Evolutionary conservation across 306 rosid genomes (phyloP).

Genomic region (Coriaria nepalensis): DNA sequence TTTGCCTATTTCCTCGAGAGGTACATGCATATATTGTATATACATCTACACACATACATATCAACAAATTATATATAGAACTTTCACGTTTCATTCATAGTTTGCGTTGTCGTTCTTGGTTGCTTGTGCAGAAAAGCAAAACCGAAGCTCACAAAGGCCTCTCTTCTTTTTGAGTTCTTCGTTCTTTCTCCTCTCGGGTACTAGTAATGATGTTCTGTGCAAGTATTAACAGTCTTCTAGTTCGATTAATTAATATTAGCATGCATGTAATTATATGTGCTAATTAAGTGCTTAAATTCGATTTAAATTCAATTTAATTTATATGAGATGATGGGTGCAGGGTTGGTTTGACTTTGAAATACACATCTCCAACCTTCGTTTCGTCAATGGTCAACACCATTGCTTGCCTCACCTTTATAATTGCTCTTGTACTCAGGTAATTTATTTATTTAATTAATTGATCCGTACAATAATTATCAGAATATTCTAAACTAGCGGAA

Average conservation of each 20-base stretch:
- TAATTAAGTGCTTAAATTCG: not conserved
- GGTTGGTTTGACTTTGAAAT: constrained; percentile 42
- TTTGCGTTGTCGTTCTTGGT: not conserved
- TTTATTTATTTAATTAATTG: not conserved
- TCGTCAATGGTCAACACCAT: constrained; percentile 57
- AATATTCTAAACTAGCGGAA: no score
- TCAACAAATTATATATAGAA: constrained; percentile 2
- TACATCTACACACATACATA: not conserved
- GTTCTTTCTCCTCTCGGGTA: constrained; percentile 81
- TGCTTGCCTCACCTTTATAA: constrained; percentile 59
- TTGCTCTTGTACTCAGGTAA: constrained; percentile 55
- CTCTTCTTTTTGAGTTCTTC: constrained; percentile 53
- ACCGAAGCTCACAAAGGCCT: constrained; percentile 51
- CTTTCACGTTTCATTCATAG: not conserved
- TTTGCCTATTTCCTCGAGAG: constrained; percentile 74
- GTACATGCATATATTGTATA: constrained; percentile 12
- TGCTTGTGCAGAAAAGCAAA: constrained; percentile 35
- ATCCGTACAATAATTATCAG: no score
- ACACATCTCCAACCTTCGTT: constrained; percentile 68
- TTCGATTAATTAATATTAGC: not conserved
- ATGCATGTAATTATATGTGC: not conserved
- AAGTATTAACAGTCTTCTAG: no score
- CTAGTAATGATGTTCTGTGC: no score
- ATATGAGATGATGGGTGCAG: constrained; percentile 23
- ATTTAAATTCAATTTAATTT: not conserved